Conservation (phyloP, 108 stramenopile genomes). For the Cyclotella cryptica region DNA sequence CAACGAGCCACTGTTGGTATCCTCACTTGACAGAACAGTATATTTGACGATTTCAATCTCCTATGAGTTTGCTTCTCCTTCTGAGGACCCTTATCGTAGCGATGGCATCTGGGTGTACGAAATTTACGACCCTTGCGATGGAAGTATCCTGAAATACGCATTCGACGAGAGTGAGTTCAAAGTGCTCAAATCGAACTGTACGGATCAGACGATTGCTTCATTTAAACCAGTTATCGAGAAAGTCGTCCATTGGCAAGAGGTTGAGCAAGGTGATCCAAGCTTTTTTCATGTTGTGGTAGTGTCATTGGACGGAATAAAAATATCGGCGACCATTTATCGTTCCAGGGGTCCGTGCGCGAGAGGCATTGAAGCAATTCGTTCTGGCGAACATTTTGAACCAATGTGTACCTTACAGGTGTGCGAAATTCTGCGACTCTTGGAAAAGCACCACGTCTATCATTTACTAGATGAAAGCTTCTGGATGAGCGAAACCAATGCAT, state of each 20-base stretch:
- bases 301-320: constrained; percentile 12
- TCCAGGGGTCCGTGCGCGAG: too few relatives aligned
- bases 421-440: constrained; percentile 28
- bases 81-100: neutral
- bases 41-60: constrained; percentile 23
- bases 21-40: neutral
- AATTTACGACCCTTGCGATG: constrained; percentile 39
- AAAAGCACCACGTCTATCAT: constrained; percentile 10
- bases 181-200: neutral
- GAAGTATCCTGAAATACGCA: neutral
- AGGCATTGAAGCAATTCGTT: too few relatives aligned
- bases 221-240: neutral
- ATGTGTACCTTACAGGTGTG: neutral
- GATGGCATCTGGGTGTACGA: constrained; percentile 24
- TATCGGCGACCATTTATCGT: constrained; percentile 11
- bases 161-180: constrained; percentile 27
- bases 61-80: neutral
- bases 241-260: constrained; percentile 26
- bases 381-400: constrained; percentile 2
- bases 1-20: constrained; percentile 19
- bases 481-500: constrained; percentile 16
- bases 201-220: neutral
- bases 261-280: neutral
- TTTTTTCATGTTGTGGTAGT: constrained; percentile 10
- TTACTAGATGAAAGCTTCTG: constrained; percentile 22